These are phyloP conservation scores for Lipomyces spencermartinsiae DNA, from an alignment of 805 yeast genomes.

Conservation along the genomic window DNA sequence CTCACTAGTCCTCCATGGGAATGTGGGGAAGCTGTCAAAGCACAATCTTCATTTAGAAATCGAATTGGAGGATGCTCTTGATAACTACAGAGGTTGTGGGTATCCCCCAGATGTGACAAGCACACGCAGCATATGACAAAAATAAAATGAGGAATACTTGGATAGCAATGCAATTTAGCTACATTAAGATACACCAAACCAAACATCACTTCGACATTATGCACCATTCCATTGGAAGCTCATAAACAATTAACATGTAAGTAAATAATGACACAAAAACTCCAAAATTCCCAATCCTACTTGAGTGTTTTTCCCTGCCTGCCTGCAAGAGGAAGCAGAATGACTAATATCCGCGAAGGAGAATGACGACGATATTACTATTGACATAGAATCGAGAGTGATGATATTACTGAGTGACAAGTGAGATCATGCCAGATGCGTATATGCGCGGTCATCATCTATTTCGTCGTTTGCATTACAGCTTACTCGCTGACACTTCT, in stretches of 20 bases:
- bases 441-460: not conserved
- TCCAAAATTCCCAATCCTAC: not conserved
- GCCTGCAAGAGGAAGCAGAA: not conserved
- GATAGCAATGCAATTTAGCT: not conserved
- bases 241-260: not conserved
- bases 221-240: not conserved
- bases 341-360: not conserved
- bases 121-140: not conserved
- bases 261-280: not conserved
- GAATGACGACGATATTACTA: not conserved
- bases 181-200: not conserved
- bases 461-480: not conserved
- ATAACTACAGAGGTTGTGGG: not conserved
- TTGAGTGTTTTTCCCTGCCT: not conserved
- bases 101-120: not conserved
- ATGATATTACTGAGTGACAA: too few relatives aligned
- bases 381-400: too few relatives aligned
- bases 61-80: not conserved
- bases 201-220: too few relatives aligned
- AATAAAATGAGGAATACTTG: not conserved
- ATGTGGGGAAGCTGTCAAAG: not conserved
- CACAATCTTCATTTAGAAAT: too few relatives aligned
- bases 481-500: not conserved
- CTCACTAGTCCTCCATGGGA: not conserved
- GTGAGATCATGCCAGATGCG: not conserved